Percentiles rank a stretch among this genome's conserved stretches.
Evolutionary conservation across 805 yeast genomes (phyloP).

Genomic region (Jamesozyma lodderae): DNA sequence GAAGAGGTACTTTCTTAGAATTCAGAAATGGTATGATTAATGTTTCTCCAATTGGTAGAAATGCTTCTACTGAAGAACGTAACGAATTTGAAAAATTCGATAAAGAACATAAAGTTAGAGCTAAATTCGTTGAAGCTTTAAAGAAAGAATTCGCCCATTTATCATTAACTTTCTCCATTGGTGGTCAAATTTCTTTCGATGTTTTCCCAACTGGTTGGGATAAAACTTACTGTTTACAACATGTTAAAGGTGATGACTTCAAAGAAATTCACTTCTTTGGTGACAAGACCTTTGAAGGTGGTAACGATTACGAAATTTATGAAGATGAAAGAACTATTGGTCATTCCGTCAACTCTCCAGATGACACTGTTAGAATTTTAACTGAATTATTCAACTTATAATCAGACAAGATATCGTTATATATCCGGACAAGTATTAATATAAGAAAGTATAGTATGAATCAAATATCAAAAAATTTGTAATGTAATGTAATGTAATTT

Average conservation of each 20-base stretch:
- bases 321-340: constrained; percentile 89
- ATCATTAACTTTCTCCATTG: constrained; percentile 90
- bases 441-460: no score
- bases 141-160: constrained; percentile 74
- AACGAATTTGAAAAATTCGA: constrained; percentile 85
- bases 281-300: constrained; percentile 94
- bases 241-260: constrained; percentile 79
- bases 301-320: constrained; percentile 97
- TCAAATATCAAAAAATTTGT: no score
- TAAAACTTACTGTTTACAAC: constrained; percentile 94
- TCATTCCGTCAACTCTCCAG: constrained; percentile 84
- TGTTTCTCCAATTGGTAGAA: constrained; percentile 97
- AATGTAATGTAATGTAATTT: no score
- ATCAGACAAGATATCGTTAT: constrained; percentile 1
- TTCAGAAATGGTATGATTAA: constrained; percentile 99
- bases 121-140: constrained; percentile 74
- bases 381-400: constrained; percentile 58
- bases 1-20: constrained; percentile 98
- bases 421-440: no score
- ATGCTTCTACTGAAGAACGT: constrained; percentile 91
- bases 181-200: constrained; percentile 98
- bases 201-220: constrained; percentile 99
- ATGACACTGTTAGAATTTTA: constrained; percentile 77
- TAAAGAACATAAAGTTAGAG: constrained; percentile 71
- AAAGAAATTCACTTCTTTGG: constrained; percentile 93